phyloP scores from a whole-genome alignment of 2,329 filamentous ascomycete species.

The Exserohilum turcica region DNA sequence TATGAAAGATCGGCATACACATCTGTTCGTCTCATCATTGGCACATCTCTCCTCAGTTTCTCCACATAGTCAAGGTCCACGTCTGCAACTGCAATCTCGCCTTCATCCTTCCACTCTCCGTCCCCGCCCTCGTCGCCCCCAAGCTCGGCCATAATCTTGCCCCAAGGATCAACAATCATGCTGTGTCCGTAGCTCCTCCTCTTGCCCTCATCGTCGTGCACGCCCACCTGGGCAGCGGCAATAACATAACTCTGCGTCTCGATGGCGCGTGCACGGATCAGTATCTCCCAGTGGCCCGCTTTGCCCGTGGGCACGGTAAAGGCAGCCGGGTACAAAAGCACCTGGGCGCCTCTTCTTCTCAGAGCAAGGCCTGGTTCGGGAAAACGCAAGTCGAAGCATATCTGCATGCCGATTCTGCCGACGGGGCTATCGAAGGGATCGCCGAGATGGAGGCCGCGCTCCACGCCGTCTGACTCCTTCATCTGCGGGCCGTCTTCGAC shows the following conservation, averaged over 20 bases:
- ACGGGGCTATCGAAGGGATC: constrained; percentile 74
- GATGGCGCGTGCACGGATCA: constrained; percentile 80
- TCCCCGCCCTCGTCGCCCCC: constrained; percentile 55
- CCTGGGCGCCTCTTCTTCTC: constrained; percentile 68
- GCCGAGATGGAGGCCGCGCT: constrained; percentile 59
- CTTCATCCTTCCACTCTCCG: constrained; percentile 41
- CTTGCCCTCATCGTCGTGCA: constrained; percentile 68
- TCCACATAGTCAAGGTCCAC: constrained; percentile 60
- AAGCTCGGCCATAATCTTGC: constrained; percentile 70
- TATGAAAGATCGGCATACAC: constrained; percentile 43
- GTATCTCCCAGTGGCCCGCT: constrained; percentile 77
- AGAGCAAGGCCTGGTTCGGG: constrained; percentile 74
- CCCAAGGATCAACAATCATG: constrained; percentile 88
- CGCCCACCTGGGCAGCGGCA: constrained; percentile 78
- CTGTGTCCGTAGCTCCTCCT: constrained; percentile 84
- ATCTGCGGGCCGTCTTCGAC: constrained; percentile 62
- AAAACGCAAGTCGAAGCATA: constrained; percentile 92
- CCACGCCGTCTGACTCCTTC: constrained; percentile 70
- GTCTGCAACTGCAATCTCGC: constrained; percentile 55
- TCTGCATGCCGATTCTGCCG: constrained; percentile 76
- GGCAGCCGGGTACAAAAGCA: constrained; percentile 85
- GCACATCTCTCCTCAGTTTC: constrained; percentile 62
- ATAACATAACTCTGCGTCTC: constrained; percentile 88
- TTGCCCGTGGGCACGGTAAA: constrained; percentile 86
- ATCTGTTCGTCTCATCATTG: constrained; percentile 60